Percentiles rank a stretch among this genome's conserved stretches.
Conservation (phyloP, 2,329 filamentous ascomycete species). For the Hymenotorrendiella dingleyae region DNA sequence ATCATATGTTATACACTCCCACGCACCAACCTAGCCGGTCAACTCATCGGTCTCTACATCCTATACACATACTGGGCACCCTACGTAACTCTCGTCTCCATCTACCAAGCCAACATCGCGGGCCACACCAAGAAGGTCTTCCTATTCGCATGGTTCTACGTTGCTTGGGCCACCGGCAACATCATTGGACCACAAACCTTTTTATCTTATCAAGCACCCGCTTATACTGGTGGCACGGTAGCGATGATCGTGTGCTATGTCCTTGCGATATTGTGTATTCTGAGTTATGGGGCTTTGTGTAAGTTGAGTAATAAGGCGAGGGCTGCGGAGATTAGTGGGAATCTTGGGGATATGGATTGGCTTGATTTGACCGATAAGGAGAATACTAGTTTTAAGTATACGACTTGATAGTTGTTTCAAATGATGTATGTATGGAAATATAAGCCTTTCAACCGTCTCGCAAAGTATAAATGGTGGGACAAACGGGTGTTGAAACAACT, state of each 20-base stretch:
- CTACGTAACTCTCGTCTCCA: conserved; percentile 19
- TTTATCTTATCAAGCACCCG: conserved; percentile 10
- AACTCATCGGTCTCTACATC: conserved; percentile 30
- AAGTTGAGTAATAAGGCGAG: conserved; percentile 30
- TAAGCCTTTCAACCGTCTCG: no score
- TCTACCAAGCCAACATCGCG: conserved; percentile 31
- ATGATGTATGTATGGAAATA: no score
- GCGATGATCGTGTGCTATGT: conserved; percentile 35
- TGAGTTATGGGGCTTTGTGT: conserved; percentile 28
- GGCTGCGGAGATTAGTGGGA: conserved; percentile 11
- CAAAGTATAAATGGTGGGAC: no score
- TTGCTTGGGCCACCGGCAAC: conserved; percentile 6
- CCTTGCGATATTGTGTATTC: conserved; percentile 25
- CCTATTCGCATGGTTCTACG: conserved; percentile 23
- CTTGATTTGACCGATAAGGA: conserved; percentile 15
- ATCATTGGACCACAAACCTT: conserved; percentile 8
- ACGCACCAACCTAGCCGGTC: conserved; percentile 27
- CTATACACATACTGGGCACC: conserved; percentile 32
- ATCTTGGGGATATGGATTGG: conserved; percentile 8
- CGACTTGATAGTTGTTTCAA: no score
- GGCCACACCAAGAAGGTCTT: conserved; percentile 42
- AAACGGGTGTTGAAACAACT: no score
- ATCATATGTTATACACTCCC: conserved; percentile 30
- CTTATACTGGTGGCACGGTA: conserved; percentile 32
- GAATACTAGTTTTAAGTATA: conserved; percentile 11